phyloP scores from a whole-genome alignment of 805 yeast genomes.

The Cyberlindnera japonica region DNA sequence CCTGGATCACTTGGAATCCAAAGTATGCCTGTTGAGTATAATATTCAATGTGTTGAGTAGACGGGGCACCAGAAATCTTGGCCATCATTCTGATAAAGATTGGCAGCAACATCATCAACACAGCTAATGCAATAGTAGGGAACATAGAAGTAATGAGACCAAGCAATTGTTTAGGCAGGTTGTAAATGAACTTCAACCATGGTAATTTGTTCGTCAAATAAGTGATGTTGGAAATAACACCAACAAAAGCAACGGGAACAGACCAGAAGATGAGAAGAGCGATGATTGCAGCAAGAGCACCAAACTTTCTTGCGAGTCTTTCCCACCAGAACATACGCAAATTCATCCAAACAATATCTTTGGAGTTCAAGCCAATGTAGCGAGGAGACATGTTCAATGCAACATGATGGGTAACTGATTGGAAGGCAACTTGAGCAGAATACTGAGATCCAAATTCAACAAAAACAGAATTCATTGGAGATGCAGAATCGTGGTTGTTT shows the following conservation, averaged over 20 bases:
- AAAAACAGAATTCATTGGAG: conserved; percentile 75
- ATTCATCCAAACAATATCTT: conserved; percentile 65
- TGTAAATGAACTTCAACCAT: conserved; percentile 53
- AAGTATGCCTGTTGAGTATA: conserved; percentile 67
- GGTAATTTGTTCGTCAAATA: conserved; percentile 54
- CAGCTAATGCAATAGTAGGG: conserved; percentile 62
- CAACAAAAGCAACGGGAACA: conserved; percentile 75
- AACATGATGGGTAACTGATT: conserved; percentile 57
- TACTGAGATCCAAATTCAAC: conserved; percentile 78
- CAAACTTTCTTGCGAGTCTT: conserved; percentile 48
- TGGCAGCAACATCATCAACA: conserved; percentile 66
- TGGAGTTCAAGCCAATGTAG: conserved; percentile 59
- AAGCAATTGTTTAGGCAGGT: conserved; percentile 48
- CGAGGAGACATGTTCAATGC: conserved; percentile 63
- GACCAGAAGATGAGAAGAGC: conserved; percentile 68
- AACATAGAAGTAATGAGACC: conserved; percentile 67
- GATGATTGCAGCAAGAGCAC: conserved; percentile 49
- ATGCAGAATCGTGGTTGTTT: conserved; percentile 39
- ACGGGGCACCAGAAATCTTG: conserved; percentile 51
- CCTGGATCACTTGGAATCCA: conserved; percentile 67
- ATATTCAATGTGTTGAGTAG: conserved; percentile 55
- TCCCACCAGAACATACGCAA: conserved; percentile 83
- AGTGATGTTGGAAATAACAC: conserved; percentile 65
- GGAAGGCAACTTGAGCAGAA: conserved; percentile 69
- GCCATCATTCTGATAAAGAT: conserved; percentile 63